Evolutionary conservation across 768 basidiomycete genomes (phyloP).

Genomic region (Leccinum subtestaceum): DNA sequence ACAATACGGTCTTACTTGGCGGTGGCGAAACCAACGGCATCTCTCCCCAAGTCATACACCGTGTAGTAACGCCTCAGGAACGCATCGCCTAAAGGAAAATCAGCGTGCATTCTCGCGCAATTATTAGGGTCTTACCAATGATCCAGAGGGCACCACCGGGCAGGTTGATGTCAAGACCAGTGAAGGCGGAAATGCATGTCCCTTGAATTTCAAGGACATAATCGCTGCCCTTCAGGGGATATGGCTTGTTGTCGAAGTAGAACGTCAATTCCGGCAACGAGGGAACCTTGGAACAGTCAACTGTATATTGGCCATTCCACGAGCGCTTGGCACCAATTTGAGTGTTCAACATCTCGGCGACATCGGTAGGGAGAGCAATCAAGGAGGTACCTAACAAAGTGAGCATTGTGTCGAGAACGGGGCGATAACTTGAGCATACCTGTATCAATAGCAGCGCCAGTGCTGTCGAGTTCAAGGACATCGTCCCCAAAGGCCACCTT

Average conservation of each 20-base stretch:
- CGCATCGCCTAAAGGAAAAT: constrained; percentile 57
- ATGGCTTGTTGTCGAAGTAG: constrained; percentile 77
- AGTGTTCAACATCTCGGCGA: constrained; percentile 96
- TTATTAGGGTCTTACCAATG: constrained; percentile 54
- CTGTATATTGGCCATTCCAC: constrained; percentile 94
- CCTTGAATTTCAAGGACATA: constrained; percentile 90
- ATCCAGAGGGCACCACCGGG: constrained; percentile 86
- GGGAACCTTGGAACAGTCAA: constrained; percentile 87
- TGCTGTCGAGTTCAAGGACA: constrained; percentile 84
- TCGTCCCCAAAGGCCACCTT: constrained; percentile 85
- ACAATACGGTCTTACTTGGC: constrained; percentile 28
- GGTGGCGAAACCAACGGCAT: constrained; percentile 85
- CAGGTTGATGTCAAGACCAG: constrained; percentile 84
- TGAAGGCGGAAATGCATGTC: constrained; percentile 93
- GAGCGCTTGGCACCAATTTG: constrained; percentile 91
- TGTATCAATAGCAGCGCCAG: constrained; percentile 91
- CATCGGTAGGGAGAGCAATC: constrained; percentile 89
- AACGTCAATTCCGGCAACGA: constrained; percentile 80
- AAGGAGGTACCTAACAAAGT: constrained; percentile 73
- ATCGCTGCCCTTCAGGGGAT: constrained; percentile 76
- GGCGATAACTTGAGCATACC: constrained; percentile 41
- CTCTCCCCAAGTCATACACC: constrained; percentile 76
- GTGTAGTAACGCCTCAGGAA: constrained; percentile 91
- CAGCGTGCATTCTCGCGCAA: constrained; percentile 2
- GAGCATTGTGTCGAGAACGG: neutral